Conservation (phyloP, 2,329 filamentous ascomycete genomes). For the Diplocarpon rosae region DNA sequence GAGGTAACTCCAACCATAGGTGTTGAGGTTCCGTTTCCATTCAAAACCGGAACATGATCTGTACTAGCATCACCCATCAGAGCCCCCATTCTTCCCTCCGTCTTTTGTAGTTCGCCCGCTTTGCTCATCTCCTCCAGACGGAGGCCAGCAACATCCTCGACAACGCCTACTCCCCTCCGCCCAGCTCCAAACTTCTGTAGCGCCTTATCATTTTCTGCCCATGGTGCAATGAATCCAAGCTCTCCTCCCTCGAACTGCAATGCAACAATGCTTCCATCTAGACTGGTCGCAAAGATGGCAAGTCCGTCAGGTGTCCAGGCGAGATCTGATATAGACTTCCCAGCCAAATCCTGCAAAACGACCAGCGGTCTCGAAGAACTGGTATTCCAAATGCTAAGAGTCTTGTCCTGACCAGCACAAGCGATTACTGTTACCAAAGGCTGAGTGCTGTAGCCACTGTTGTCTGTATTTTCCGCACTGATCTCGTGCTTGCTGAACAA, state of each 20-base stretch:
- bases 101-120: constrained; percentile 76
- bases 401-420: constrained; percentile 93
- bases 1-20: constrained; percentile 17
- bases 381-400: constrained; percentile 94
- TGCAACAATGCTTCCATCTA: constrained; percentile 80
- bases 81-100: constrained; percentile 95
- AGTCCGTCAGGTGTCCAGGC: constrained; percentile 90
- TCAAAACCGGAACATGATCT: constrained; percentile 21
- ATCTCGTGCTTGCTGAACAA: constrained; percentile 66
- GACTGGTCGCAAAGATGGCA: constrained; percentile 71
- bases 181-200: constrained; percentile 87
- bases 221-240: constrained; percentile 74
- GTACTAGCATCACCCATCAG: constrained; percentile 74
- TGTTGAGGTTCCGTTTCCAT: constrained; percentile 17
- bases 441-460: constrained; percentile 36
- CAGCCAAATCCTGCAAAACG: constrained; percentile 77
- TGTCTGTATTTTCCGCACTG: constrained; percentile 36
- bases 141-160: constrained; percentile 84
- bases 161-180: constrained; percentile 76
- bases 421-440: constrained; percentile 81
- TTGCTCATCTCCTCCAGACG: constrained; percentile 86
- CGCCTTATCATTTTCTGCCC: constrained; percentile 85
- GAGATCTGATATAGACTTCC: constrained; percentile 88
- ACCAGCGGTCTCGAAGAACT: constrained; percentile 86
- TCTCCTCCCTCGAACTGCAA: constrained; percentile 78